Base-by-base conservation (phyloP, 495 filamentous ascomycete species). In the Xylaria cubensis region DNA sequence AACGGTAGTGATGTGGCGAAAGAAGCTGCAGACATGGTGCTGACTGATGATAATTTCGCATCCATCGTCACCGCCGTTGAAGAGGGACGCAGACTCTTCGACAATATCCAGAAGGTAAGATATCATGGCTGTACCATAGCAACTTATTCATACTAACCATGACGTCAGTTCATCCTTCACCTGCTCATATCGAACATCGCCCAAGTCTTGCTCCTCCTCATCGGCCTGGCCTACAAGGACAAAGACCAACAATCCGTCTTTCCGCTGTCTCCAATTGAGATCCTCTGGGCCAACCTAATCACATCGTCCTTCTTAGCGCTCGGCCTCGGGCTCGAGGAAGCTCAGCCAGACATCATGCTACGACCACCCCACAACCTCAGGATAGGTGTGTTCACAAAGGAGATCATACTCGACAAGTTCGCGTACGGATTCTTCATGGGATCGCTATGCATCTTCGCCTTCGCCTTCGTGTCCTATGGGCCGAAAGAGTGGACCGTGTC, bases 11-110 rank as follows among this genome's bases (percentile, higher is more conserved):
- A 97, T 79, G 93, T 95, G 26, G 92, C 94, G n/a, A 95, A 93
- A 77, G 92, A 94, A 75, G 93, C 93, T 3, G 91, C 92, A 0
- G 92, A 93, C 72, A 90, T 97, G 79, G 90, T 97, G 17, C 84
- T 97, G 36, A 89, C 90, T 0, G 91, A 94, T 72, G 93, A 95
- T 78, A 95, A 95, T 80, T 97, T 97, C 75, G 93, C 92, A 17
- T 91, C 89, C 2, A 96, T 94, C 59, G 89, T 95, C 36, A 90
- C 82, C 44, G 90, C 86, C 36, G 84, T 92, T 65, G 84, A 88
- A 72, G 88, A 90, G 76, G 90, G 90, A 32, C 85, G 90, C 41
- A 83, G 88, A 32, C 78, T 92, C n/a, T 91, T 91, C 74, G 86
- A 89, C 79, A 92, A 92, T 70, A 87, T 92, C 58, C 87, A 91